Conservation (phyloP, 1,139 yeast species). For the Nakaseomyces glabratus region DNA sequence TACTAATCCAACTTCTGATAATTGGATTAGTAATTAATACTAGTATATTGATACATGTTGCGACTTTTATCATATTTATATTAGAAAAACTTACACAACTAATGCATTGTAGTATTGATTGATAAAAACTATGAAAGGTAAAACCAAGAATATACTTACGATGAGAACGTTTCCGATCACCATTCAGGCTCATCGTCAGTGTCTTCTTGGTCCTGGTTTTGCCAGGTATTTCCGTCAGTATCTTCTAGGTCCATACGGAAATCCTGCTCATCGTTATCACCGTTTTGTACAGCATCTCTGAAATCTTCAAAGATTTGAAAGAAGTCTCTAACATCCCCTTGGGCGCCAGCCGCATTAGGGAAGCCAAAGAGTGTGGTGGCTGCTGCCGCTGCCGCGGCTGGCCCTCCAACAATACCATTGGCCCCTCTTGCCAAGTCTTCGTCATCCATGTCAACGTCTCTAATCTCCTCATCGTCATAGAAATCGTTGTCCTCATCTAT, state of each 20-base stretch:
- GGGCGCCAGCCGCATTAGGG: conserved; percentile 16
- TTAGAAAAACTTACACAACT: no score
- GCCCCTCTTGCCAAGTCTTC: conserved; percentile 14
- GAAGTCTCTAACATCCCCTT: conserved; percentile 23
- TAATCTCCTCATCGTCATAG: conserved; percentile 18
- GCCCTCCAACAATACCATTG: conserved; percentile 15
- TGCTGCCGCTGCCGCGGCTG: conserved; percentile 4
- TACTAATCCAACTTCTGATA: no score
- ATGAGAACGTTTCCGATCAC: no score
- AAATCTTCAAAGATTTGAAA: conserved; percentile 25
- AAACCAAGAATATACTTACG: no score
- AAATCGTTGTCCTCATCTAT: conserved; percentile 14
- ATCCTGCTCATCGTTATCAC: conserved; percentile 6
- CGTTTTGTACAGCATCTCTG: conserved; percentile 16
- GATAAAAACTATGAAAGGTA: no score
- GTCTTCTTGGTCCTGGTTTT: no score
- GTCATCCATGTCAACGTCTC: conserved; percentile 19
- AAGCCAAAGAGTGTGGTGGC: conserved; percentile 13
- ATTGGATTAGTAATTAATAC: no score
- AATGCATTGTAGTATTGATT: no score
- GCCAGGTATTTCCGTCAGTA: no score
- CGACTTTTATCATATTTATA: no score
- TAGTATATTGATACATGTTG: no score
- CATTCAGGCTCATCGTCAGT: no score
- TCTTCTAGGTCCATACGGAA: conserved; percentile 6